Evolutionary conservation across 768 basidiomycete genomes (phyloP).

Genomic region (Mycena crocata): DNA sequence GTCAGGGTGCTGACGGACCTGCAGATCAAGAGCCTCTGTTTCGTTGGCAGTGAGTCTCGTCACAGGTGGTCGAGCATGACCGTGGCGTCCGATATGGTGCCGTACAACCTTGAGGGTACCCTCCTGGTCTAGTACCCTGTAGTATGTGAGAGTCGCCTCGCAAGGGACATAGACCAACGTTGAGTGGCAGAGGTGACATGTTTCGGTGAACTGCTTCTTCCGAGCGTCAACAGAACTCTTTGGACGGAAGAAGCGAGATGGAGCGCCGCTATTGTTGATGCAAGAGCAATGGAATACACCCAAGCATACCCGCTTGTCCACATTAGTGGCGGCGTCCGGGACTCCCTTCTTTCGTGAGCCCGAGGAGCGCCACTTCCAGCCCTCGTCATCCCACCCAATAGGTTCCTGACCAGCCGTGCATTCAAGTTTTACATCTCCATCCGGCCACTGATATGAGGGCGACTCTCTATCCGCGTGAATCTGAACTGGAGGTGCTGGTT

Average conservation of each 20-base stretch:
- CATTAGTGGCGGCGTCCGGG: neutral
- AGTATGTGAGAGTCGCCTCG: neutral
- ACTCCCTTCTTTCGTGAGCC: conserved; percentile 6
- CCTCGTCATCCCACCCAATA: neutral
- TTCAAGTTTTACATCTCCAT: conserved; percentile 12
- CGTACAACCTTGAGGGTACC: neutral
- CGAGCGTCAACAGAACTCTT: neutral
- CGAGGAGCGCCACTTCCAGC: conserved; percentile 17
- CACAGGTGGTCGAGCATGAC: conserved; percentile 8
- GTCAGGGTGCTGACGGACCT: conserved; percentile 12
- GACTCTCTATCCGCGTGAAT: neutral
- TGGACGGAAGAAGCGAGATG: conserved; percentile 7
- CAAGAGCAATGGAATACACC: conserved; percentile 9
- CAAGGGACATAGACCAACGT: neutral
- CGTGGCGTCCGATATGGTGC: conserved; percentile 5
- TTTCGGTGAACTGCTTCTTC: neutral
- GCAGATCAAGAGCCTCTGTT: conserved; percentile 2
- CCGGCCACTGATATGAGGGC: neutral
- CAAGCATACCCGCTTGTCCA: conserved; percentile 4
- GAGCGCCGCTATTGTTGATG: neutral
- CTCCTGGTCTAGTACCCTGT: neutral
- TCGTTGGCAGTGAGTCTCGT: neutral
- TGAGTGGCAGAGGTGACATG: conserved; percentile 2
- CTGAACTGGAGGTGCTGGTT: too few species aligned
- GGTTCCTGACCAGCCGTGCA: conserved; percentile 7